phyloP scores from a whole-genome alignment of 2,329 filamentous ascomycete species.

The Aspergillus thermomutatus region DNA sequence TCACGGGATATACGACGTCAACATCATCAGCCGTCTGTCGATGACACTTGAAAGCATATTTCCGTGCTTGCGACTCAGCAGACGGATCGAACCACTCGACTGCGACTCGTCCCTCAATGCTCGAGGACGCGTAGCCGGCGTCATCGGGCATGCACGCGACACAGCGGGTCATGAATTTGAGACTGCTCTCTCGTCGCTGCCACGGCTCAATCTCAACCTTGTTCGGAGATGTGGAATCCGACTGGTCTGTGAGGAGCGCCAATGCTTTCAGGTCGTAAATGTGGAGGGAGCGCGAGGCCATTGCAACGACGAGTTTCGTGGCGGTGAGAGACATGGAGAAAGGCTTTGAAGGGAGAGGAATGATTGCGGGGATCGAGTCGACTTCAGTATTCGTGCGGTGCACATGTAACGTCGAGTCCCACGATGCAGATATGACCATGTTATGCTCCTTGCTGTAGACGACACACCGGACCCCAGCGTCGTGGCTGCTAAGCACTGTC shows the following conservation, averaged over 20 bases:
- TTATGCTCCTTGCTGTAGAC: conserved; percentile 74
- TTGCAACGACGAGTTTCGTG: conserved; percentile 88
- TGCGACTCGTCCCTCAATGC: conserved; percentile 91
- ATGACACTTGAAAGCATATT: conserved; percentile 99
- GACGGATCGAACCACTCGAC: conserved; percentile 98
- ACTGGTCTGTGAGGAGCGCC: conserved; percentile 50
- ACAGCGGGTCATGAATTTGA: conserved; percentile 93
- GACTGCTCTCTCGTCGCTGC: conserved; percentile 88
- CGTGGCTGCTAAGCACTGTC: conserved; percentile 73
- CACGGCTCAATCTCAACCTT: conserved; percentile 66
- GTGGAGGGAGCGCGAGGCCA: conserved; percentile 88
- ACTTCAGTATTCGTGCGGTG: conserved; percentile 55
- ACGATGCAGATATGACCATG: conserved; percentile 83
- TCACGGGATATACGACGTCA: conserved; percentile 88
- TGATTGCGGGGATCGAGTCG: conserved; percentile 55
- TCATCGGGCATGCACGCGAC: conserved; percentile 97
- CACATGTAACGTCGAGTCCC: conserved; percentile 87
- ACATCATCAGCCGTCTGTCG: conserved; percentile 66
- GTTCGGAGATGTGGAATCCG: conserved; percentile 39
- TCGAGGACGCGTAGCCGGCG: conserved; percentile 84
- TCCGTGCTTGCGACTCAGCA: conserved; percentile 79
- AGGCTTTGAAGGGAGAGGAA: conserved; percentile 78
- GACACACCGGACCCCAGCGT: conserved; percentile 75
- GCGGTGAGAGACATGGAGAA: conserved; percentile 77
- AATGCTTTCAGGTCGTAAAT: conserved; percentile 85